phyloP scores from a whole-genome alignment of 2,329 filamentous ascomycete genomes.

The Microsporum canis region DNA sequence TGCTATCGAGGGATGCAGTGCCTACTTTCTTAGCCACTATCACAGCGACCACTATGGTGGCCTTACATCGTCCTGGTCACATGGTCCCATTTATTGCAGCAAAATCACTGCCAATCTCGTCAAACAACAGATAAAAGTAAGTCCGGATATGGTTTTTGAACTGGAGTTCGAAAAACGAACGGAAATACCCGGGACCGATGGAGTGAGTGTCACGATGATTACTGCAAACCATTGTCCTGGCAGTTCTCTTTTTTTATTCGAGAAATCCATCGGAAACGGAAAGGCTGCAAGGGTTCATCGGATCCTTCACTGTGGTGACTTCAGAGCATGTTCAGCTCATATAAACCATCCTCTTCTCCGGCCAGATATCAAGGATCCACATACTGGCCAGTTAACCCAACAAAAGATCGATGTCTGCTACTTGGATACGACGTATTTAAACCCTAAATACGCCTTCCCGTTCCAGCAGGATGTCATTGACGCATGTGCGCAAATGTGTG shows the following conservation, averaged over 20 bases:
- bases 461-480: conserved; percentile 76
- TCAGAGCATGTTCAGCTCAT: conserved; percentile 78
- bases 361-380: conserved; percentile 59
- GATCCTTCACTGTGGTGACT: conserved; percentile 91
- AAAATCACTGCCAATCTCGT: conserved; percentile 84
- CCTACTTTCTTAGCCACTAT: conserved; percentile 95
- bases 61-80: conserved; percentile 73
- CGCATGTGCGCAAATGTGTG: conserved; percentile 78
- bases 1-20: conserved; percentile 78
- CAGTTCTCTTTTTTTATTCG: conserved; percentile 84
- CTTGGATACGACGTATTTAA: conserved; percentile 92
- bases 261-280: conserved; percentile 58
- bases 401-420: conserved; percentile 94
- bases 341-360: conserved; percentile 69
- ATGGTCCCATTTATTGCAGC: conserved; percentile 95
- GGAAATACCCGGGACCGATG: conserved; percentile 70
- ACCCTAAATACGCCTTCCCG: conserved; percentile 89
- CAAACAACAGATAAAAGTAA: conserved; percentile 71
- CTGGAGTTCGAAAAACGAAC: conserved; percentile 72
- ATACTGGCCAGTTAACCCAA: conserved; percentile 59
- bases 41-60: conserved; percentile 97
- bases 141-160: conserved; percentile 71
- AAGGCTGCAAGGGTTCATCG: conserved; percentile 55
- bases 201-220: conserved; percentile 85
- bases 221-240: conserved; percentile 94